These are phyloP conservation scores for Phycomyces blakesleeanus DNA, from an alignment of 192 early-diverging fungal species.

Conservation along the genomic window DNA sequence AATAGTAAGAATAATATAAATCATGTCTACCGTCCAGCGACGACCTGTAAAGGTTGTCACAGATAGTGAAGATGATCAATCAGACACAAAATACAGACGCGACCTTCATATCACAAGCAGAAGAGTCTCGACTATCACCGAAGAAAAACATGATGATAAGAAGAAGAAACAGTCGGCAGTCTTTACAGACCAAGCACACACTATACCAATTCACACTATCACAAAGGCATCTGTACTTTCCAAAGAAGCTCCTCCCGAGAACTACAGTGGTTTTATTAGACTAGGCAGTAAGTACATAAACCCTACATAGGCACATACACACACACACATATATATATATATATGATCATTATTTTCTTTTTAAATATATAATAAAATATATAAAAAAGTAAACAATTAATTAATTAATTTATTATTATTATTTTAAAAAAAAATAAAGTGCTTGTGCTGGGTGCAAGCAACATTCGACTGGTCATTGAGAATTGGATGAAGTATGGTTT, in stretches of 20 bases:
- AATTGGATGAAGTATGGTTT: slow-evolving; percentile 89
- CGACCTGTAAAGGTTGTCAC: slow-evolving; percentile 27
- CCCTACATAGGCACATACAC: too few species aligned
- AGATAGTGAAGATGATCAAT: slow-evolving; percentile 36
- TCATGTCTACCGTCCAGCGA: slow-evolving; percentile 8
- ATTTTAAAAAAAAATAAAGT: slow-evolving; percentile 34
- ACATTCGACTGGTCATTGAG: slow-evolving; percentile 81
- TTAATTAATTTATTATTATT: slow-evolving; percentile 1
- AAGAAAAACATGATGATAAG: slow-evolving; percentile 24
- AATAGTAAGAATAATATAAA: too few species aligned
- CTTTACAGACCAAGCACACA: slow-evolving; percentile 33
- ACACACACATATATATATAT: too few species aligned
- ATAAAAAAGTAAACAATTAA: neutral
- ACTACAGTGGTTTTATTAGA: slow-evolving; percentile 83
- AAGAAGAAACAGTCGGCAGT: slow-evolving; percentile 10
- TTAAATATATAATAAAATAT: too few species aligned
- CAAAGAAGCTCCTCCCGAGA: slow-evolving; percentile 80
- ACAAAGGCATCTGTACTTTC: slow-evolving; percentile 69
- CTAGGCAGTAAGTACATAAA: slow-evolving; percentile 57
- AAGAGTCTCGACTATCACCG: slow-evolving; percentile 14
- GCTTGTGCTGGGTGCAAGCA: slow-evolving; percentile 76
- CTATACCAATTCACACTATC: slow-evolving; percentile 59
- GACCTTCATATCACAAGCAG: slow-evolving; percentile 22
- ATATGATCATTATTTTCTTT: too few species aligned
- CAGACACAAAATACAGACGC: slow-evolving; percentile 20